phyloP scores from a whole-genome alignment of 495 filamentous ascomycete species.

The Aspergillus affinis region DNA sequence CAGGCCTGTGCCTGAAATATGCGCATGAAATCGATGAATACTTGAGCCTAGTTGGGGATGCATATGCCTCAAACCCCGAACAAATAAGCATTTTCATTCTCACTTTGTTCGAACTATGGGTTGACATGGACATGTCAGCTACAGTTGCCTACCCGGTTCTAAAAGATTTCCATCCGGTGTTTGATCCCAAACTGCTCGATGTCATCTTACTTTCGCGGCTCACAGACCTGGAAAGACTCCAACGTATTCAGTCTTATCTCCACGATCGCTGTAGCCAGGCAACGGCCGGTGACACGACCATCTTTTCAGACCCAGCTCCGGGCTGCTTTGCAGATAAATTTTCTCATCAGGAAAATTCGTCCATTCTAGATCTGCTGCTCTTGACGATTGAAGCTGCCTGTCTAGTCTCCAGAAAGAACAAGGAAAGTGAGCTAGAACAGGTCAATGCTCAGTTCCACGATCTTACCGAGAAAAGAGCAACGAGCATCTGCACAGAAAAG shows the following conservation, averaged over 20 bases:
- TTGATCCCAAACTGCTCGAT: constrained; percentile 51
- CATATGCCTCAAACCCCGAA: constrained; percentile 47
- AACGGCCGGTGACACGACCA: constrained; percentile 22
- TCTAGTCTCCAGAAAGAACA: constrained; percentile 20
- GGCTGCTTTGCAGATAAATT: constrained; percentile 48
- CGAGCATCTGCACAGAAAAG: constrained; percentile 28
- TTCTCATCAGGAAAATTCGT: constrained; percentile 28
- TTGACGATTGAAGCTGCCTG: constrained; percentile 33
- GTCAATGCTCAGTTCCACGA: constrained; percentile 37
- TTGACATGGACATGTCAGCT: constrained; percentile 53
- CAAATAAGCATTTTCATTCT: constrained; percentile 56
- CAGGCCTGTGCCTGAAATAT: constrained; percentile 32
- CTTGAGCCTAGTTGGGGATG: constrained; percentile 27
- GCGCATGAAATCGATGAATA: constrained; percentile 37
- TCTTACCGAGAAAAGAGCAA: constrained; percentile 32
- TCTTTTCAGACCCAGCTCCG: constrained; percentile 41
- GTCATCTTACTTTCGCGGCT: constrained; percentile 43
- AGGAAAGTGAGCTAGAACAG: constrained; percentile 39
- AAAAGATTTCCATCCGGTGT: constrained; percentile 48
- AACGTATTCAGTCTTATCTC: constrained; percentile 49
- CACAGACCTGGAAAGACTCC: constrained; percentile 48
- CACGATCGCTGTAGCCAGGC: constrained; percentile 24
- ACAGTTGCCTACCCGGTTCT: constrained; percentile 43
- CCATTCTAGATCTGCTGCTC: constrained; percentile 27
- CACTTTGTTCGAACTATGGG: constrained; percentile 59